These are phyloP conservation scores for Vachellia collinsii DNA, from an alignment of 306 rosid genomes.

Conservation along the genomic window DNA sequence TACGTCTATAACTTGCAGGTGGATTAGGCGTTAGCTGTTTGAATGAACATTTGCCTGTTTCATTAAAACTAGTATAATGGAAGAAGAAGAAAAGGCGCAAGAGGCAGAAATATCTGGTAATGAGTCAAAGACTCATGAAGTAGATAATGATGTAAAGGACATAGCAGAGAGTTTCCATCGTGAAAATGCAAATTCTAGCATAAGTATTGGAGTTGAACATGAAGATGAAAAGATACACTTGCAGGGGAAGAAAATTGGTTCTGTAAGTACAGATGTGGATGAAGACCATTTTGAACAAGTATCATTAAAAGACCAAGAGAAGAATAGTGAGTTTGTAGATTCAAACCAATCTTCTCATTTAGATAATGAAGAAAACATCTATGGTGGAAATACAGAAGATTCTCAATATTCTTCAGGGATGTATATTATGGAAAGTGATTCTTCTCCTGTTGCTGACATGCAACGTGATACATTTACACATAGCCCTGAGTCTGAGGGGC, in stretches of 20 bases:
- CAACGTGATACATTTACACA: conserved; percentile 48
- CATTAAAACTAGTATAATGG: conserved; percentile 53
- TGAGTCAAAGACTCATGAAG: conserved; percentile 43
- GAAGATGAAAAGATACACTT: conserved; percentile 32
- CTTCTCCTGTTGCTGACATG: conserved; percentile 52
- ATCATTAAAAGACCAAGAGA: conserved; percentile 69
- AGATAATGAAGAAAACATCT: conserved; percentile 50
- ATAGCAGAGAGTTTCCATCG: conserved; percentile 37
- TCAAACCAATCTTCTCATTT: conserved; percentile 53
- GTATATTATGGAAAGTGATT: conserved; percentile 45
- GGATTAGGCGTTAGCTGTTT: conserved; percentile 39
- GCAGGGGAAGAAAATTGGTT: conserved; percentile 47
- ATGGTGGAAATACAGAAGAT: conserved; percentile 53
- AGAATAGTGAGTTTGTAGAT: conserved; percentile 42
- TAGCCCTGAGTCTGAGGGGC: conserved; percentile 56
- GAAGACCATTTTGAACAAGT: conserved; percentile 73
- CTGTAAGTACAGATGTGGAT: conserved; percentile 38
- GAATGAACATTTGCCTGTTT: conserved; percentile 46
- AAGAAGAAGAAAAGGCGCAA: conserved; percentile 73
- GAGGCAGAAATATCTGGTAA: conserved; percentile 46
- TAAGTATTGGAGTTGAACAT: conserved; percentile 38
- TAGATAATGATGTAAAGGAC: conserved; percentile 44
- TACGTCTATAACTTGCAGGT: conserved; percentile 49
- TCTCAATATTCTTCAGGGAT: conserved; percentile 48
- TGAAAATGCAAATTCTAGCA: conserved; percentile 36